Evolutionary conservation across 805 yeast genomes (phyloP).

Genomic region (Metschnikowia drakensbergensis): DNA sequence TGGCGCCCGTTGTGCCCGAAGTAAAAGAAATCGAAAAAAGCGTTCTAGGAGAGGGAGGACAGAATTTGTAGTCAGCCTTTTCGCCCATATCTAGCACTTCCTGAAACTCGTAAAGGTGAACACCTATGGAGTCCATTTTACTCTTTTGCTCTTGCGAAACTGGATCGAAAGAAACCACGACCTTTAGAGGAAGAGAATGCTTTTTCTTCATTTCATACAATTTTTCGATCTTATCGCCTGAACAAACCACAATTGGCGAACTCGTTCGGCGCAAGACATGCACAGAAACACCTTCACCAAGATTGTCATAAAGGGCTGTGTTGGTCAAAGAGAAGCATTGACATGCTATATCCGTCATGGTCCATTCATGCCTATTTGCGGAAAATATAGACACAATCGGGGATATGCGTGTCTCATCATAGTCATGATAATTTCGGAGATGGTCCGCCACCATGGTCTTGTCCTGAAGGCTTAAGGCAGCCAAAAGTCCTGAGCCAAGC

Average conservation of each 20-base stretch:
- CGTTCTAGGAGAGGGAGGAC: constrained; percentile 48
- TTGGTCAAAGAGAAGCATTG: constrained; percentile 29
- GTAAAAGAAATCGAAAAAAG: constrained; percentile 56
- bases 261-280: constrained; percentile 31
- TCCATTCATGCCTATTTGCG: constrained; percentile 31
- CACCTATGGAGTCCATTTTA: not conserved
- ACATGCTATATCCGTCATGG: constrained; percentile 33
- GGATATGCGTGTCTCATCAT: constrained; percentile 10
- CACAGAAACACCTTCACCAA: constrained; percentile 31
- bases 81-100: constrained; percentile 31
- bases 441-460: constrained; percentile 27
- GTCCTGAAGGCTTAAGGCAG: constrained; percentile 25
- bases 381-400: constrained; percentile 21
- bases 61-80: constrained; percentile 25
- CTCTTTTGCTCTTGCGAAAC: not conserved
- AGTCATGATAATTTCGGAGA: not conserved
- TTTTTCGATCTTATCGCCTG: constrained; percentile 47
- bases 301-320: constrained; percentile 39
- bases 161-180: constrained; percentile 17
- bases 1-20: constrained; percentile 55
- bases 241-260: constrained; percentile 23
- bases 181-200: constrained; percentile 21
- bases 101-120: constrained; percentile 30
- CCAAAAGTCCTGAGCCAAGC: constrained; percentile 53
- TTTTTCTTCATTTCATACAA: constrained; percentile 41